phyloP scores from a whole-genome alignment of 441 rosid genomes.

The Pelargonium fulgidum region DNA sequence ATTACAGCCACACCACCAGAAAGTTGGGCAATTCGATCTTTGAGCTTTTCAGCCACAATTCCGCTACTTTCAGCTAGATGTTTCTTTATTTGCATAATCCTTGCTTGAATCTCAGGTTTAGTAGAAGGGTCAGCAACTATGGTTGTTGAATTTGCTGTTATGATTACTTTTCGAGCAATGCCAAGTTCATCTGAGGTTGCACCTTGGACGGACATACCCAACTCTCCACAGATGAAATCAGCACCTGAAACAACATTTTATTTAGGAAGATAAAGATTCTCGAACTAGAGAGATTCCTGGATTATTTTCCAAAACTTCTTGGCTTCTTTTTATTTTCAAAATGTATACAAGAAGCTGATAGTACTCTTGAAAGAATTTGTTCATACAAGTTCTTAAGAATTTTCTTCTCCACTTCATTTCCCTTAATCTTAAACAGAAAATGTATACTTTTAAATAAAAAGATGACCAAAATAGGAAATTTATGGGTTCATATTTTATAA shows the following conservation, averaged over 20 bases:
- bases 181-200: conserved; percentile 87
- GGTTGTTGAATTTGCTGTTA: conserved; percentile 67
- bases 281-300: background rate
- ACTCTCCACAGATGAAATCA: conserved; percentile 67
- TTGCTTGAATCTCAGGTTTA: conserved; percentile 82
- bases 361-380: background rate
- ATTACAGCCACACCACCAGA: conserved; percentile 75
- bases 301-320: background rate
- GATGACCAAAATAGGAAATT: background rate
- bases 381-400: background rate
- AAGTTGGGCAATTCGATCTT: conserved; percentile 82
- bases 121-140: conserved; percentile 73
- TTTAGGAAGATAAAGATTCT: background rate
- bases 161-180: conserved; percentile 53
- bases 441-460: background rate
- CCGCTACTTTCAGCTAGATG: conserved; percentile 64
- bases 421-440: background rate
- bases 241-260: conserved; percentile 41
- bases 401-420: background rate
- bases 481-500: background rate
- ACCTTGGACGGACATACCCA: conserved; percentile 44
- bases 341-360: background rate
- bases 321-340: background rate
- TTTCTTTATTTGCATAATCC: conserved; percentile 78
- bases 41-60: conserved; percentile 50